Evolutionary conservation across 257 asterid genomes (phyloP), one percentile per base, ranked within the genome.

Genomic region (Scutellaria minor): DNA sequence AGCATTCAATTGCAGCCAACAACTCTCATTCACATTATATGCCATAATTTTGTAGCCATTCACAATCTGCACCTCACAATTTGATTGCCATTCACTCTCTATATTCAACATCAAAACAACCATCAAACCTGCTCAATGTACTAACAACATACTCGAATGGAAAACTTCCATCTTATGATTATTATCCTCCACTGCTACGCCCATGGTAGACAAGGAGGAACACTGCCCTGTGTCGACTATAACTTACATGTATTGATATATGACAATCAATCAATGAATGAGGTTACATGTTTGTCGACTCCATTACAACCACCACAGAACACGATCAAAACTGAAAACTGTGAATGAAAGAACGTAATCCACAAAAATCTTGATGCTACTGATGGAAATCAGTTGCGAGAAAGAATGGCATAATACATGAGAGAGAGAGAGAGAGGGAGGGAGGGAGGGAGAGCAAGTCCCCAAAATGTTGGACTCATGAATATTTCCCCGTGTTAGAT

Each of bases 401-500:
- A 31, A 31, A 31, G 37, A 31, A 31, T 31, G 37, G 4, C 37
- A 31, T 31, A 31, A 31, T 31, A 31, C 37, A 44, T 44, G 11
- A 44, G 47, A 44, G 47, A 44, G 37, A 31, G 11, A 44, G 47
- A 44, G 47, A 44, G 37, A 31, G 37, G 3, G 62, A 56, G 15
- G n/a, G 35, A 56, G 46, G 9, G 67, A 27, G 51, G 0, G 51
- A 71, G 51, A 42, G 15, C 0, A 15, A 61, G 42, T 14, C 50
- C 52, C 11, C 20, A 66, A 63, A 46, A 54, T 27, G 35, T 12
- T 20, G 18, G 45, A 54, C 75, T 85, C 80, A 83, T 59, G 70
- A 70, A 42, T 82, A 85, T 80, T 91, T 85, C 78, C 90, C 75
- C 78, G 73, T 80, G 71, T 68, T 80, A 12, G 83, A 85, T 47